Conservation (phyloP, 139 green algal genomes). For the Micractinium conductrix region DNA sequence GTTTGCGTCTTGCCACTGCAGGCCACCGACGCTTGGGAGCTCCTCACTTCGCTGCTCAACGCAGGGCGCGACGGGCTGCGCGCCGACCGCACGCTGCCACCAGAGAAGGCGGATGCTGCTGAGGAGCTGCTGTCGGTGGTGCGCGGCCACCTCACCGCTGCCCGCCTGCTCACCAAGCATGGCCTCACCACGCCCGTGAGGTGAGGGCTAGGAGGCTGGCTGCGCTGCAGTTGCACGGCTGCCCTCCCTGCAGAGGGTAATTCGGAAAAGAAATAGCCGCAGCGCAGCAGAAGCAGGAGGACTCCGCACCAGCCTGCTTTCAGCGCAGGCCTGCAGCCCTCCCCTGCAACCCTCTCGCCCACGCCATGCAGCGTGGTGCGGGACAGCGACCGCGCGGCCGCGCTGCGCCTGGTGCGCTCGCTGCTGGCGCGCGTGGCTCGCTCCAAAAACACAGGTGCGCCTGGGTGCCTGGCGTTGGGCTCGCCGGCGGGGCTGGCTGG, state of each 20-base stretch:
- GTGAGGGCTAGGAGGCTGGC: too few relatives aligned
- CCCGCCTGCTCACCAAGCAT: constrained; percentile 38
- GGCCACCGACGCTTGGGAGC: constrained; percentile 31
- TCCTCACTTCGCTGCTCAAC: constrained; percentile 10
- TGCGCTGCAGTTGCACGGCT: too few relatives aligned
- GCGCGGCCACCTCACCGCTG: constrained; percentile 22
- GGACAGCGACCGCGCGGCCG: not conserved
- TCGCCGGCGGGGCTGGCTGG: too few relatives aligned
- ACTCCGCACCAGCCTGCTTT: not conserved
- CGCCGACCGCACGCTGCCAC: not conserved
- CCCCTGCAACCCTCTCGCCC: not conserved
- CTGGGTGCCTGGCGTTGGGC: too few relatives aligned
- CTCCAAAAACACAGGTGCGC: constrained; percentile 26
- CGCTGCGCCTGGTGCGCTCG: constrained; percentile 34
- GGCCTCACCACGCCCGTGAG: constrained; percentile 27
- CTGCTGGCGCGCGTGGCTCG: constrained; percentile 43
- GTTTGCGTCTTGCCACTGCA: too few relatives aligned
- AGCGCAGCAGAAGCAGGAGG: not conserved
- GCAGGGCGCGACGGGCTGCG: not conserved
- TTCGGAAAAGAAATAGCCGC: too few relatives aligned
- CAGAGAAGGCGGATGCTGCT: not conserved
- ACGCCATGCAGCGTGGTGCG: not conserved
- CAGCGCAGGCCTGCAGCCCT: not conserved
- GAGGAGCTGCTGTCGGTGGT: not conserved
- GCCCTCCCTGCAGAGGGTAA: not conserved